Evolutionary conservation across 2,329 filamentous ascomycete species (phyloP), one percentile per base, ranked within the genome.

Genomic region (Monosporascus cannonballus): DNA sequence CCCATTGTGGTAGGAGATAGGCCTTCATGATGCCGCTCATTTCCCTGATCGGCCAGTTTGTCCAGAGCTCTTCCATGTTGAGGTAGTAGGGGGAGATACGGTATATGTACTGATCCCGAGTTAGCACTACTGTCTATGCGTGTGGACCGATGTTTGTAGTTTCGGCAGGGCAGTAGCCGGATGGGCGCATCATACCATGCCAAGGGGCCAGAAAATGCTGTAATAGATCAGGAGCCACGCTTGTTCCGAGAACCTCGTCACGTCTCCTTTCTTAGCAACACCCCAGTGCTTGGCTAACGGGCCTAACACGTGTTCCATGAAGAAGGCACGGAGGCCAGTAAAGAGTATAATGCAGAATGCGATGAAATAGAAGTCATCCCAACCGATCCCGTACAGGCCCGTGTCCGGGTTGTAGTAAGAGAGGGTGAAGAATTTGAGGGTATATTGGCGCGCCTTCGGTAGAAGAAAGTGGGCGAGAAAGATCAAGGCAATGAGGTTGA

Each of bases 201-300:
- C 94, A 56, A 93, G 74, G 14, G 84, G 78, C 88, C 90, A 97
- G 67, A 92, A 93, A 51, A 86, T 75, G 46, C 75, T 74, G 70
- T 93, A 93, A 73, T 96, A 97, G 45, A 94, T 71, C 52, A 95
- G 74, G 66, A 96, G 77, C 90, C 93, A 97, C 47, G 86, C 90
- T 73, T 99, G 94, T 74, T 99, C 94, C 56, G 90, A 90, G 72
- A 97, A 96, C 54, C 94, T 83, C 48, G 89, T 83, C 54, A 87
- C 75, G 47, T 84, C 83, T 74, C 96, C 96, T 67, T 77, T 78
- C 66, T 86, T 89, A 61, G 80, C 79, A 62, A 96, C 81, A 37
- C 93, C 93, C 57, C 81, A 79, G 47, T 77, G 73, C 58, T 82
- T 84, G 44, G 88, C 92, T 52, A 95, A 72, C 6, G 93, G 94